Conservation (phyloP, 768 basidiomycete genomes). For the Mycena pura region DNA sequence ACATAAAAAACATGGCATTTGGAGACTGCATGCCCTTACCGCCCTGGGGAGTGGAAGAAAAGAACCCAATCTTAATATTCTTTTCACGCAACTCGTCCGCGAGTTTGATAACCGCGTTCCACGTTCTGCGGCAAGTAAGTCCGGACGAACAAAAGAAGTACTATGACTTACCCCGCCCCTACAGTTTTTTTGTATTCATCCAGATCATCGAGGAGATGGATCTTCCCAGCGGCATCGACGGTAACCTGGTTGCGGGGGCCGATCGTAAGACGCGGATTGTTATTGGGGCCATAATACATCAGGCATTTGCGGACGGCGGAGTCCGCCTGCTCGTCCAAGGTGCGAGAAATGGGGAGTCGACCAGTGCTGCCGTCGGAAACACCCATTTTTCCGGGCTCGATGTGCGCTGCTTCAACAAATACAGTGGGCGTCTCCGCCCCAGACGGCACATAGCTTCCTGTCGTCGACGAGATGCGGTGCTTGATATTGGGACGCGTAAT, state of each 20-base stretch:
- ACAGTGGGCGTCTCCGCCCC: constrained; percentile 80
- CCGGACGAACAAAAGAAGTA: background rate
- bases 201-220: constrained; percentile 85
- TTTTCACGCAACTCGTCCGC: constrained; percentile 86
- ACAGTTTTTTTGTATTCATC: constrained; percentile 80
- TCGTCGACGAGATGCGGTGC: constrained; percentile 82
- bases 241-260: constrained; percentile 86
- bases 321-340: constrained; percentile 85
- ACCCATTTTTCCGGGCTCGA: constrained; percentile 46
- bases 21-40: constrained; percentile 50
- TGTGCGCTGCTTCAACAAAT: constrained; percentile 63
- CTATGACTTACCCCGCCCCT: constrained; percentile 56
- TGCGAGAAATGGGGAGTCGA: constrained; percentile 75
- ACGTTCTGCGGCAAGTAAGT: constrained; percentile 54
- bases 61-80: constrained; percentile 91
- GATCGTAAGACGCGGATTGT: constrained; percentile 84
- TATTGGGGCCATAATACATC: constrained; percentile 83
- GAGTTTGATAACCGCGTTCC: constrained; percentile 83
- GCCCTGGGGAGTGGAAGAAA: constrained; percentile 95
- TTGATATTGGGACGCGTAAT: constrained; percentile 80
- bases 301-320: constrained; percentile 85
- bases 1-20: constrained; percentile 22
- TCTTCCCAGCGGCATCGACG: constrained; percentile 87
- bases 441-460: constrained; percentile 78
- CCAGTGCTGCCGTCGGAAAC: constrained; percentile 54